Conservation (phyloP, 306 rosid species). For the Herpetospermum pedunculosum region DNA sequence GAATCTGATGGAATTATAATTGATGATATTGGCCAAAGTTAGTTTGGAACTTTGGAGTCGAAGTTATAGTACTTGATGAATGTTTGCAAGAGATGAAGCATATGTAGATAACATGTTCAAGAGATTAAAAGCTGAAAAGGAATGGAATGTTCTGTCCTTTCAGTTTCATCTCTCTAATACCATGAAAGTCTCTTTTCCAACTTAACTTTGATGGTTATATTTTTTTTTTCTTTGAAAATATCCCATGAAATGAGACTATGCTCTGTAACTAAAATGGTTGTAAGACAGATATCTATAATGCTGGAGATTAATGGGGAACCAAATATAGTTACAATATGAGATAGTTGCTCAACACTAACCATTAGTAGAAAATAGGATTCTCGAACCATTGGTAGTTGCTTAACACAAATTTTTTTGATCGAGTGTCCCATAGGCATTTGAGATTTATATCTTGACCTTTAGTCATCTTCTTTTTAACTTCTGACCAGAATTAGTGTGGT, state of each 20-base stretch:
- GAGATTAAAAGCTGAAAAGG: neutral
- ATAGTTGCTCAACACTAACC: neutral
- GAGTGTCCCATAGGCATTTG: neutral
- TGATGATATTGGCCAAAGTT: neutral
- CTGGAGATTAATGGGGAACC: neutral
- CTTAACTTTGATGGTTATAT: neutral
- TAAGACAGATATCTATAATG: neutral
- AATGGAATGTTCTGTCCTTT: neutral
- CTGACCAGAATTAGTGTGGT: neutral
- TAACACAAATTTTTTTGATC: neutral
- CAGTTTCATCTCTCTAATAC: neutral
- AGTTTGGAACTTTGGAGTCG: neutral
- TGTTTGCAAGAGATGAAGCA: neutral
- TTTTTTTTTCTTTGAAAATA: too few species aligned
- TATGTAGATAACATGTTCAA: neutral
- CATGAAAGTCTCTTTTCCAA: neutral
- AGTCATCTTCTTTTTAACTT: neutral
- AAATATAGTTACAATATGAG: neutral
- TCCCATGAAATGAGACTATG: neutral
- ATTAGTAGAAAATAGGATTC: neutral
- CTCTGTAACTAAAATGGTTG: neutral
- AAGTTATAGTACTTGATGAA: neutral
- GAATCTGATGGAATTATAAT: neutral
- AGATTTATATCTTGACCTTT: neutral
- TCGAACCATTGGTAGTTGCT: neutral